Evolutionary conservation across 768 basidiomycete species (phyloP).

Genomic region (Crucibulum laeve): DNA sequence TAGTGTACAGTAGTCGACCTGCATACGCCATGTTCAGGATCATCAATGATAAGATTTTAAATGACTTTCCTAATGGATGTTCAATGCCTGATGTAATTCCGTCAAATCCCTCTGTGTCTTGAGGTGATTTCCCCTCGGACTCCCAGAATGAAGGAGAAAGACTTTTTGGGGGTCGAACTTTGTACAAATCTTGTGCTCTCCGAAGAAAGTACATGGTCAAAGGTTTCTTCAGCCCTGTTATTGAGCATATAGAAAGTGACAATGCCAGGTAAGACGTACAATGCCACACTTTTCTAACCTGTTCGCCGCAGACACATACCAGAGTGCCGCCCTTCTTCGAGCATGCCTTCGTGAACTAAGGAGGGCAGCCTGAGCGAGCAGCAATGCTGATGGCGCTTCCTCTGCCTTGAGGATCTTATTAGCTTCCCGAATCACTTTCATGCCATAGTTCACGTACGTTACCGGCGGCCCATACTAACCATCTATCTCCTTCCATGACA

Average conservation of each 20-base stretch:
- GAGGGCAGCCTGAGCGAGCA: constrained; percentile 77
- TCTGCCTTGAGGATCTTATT: constrained; percentile 55
- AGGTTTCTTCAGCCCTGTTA: constrained; percentile 56
- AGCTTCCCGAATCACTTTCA: constrained; percentile 1
- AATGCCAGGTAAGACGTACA: constrained; percentile 55
- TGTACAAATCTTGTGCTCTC: constrained; percentile 63
- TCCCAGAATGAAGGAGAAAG: constrained; percentile 83
- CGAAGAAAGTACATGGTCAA: constrained; percentile 80
- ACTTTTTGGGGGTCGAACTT: constrained; percentile 41
- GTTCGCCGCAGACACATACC: constrained; percentile 76
- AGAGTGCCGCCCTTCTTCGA: constrained; percentile 65
- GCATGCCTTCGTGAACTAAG: constrained; percentile 56
- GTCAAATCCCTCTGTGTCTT: constrained; percentile 44
- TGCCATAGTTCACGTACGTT: constrained; percentile 47
- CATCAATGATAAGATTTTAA: not conserved
- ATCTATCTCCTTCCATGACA: constrained; percentile 71
- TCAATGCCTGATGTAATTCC: constrained; percentile 71
- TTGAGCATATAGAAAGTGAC: no score
- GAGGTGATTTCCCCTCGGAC: constrained; percentile 49
- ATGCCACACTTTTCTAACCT: constrained; percentile 81
- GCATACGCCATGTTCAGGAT: not conserved
- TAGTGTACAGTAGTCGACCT: constrained; percentile 88
- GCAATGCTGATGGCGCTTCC: constrained; percentile 74
- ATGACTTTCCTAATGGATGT: constrained; percentile 63
- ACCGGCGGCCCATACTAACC: constrained; percentile 84